Percentiles rank a stretch among this genome's conserved stretches.
phyloP scores from a whole-genome alignment of 768 basidiomycete genomes.

The Mycena sanguinolenta region DNA sequence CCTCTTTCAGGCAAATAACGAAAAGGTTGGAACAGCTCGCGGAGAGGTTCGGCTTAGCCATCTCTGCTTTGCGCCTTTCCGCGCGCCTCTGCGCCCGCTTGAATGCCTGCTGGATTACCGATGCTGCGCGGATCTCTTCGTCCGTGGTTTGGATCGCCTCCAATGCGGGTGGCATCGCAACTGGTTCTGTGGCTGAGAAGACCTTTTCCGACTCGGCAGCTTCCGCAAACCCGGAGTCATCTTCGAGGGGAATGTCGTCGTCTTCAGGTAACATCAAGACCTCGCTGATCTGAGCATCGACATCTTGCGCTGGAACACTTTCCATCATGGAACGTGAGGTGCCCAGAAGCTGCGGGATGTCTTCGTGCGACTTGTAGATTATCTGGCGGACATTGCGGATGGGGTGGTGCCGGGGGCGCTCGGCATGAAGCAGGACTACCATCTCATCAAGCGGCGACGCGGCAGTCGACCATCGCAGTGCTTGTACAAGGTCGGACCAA shows the following conservation, averaged over 20 bases:
- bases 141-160: conserved; percentile 39
- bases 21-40: conserved; percentile 45
- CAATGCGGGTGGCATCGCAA: conserved; percentile 32
- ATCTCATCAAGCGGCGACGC: conserved; percentile 43
- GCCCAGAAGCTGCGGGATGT: conserved; percentile 47
- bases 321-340: conserved; percentile 15
- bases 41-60: conserved; percentile 27
- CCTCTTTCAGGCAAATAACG: conserved; percentile 43
- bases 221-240: conserved; percentile 22
- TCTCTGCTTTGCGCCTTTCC: conserved; percentile 26
- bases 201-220: conserved; percentile 20
- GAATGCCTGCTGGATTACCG: conserved; percentile 40
- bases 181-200: conserved; percentile 11
- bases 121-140: conserved; percentile 43
- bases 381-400: conserved; percentile 44
- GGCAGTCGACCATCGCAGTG: conserved; percentile 39
- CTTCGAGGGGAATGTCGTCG: conserved; percentile 31
- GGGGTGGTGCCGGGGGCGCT: conserved; percentile 13
- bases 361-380: conserved; percentile 44
- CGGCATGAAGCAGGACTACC: conserved; percentile 37
- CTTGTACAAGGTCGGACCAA: conserved; percentile 41
- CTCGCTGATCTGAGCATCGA: background rate
- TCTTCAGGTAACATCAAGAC: conserved; percentile 10
- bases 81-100: conserved; percentile 20
- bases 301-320: background rate